A percentile compares a stretch with the other conserved stretches of the same genome.
Evolutionary conservation across 192 early-diverging fungal species (phyloP).

Genomic region (Coemansia sp.): DNA sequence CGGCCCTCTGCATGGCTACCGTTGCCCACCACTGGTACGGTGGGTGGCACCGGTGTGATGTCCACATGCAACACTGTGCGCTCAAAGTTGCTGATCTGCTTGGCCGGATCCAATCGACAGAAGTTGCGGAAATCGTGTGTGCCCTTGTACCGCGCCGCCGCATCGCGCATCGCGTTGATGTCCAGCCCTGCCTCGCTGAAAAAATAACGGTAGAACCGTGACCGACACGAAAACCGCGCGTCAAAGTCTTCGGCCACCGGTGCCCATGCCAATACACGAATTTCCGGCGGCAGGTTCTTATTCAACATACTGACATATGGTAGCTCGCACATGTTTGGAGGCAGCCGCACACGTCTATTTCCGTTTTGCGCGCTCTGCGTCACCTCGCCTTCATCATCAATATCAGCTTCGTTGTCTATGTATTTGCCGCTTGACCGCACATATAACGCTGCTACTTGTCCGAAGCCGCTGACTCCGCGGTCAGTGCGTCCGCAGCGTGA

Average conservation of each 20-base stretch:
- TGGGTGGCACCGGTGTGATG: slow-evolving; percentile 54
- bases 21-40: slow-evolving; percentile 35
- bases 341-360: slow-evolving; percentile 22
- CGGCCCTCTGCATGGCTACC: slow-evolving; percentile 12
- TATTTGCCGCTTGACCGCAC: slow-evolving; percentile 64
- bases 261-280: slow-evolving; percentile 90
- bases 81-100: slow-evolving; percentile 77
- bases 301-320: slow-evolving; percentile 85
- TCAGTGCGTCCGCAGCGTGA: slow-evolving; percentile 84
- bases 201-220: slow-evolving; percentile 89
- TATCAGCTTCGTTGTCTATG: slow-evolving; percentile 42
- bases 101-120: slow-evolving; percentile 89
- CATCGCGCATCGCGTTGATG: slow-evolving; percentile 74
- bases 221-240: slow-evolving; percentile 83
- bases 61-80: slow-evolving; percentile 67
- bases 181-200: slow-evolving; percentile 68
- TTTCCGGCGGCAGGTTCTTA: slow-evolving; percentile 78
- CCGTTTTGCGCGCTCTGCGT: slow-evolving; percentile 30
- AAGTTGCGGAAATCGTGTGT: slow-evolving; percentile 93
- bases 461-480: slow-evolving; percentile 87
- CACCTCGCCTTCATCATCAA: slow-evolving; percentile 21
- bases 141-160: slow-evolving; percentile 69
- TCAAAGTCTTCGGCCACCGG: slow-evolving; percentile 75
- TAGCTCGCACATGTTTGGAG: slow-evolving; percentile 57
- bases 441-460: slow-evolving; percentile 82